Conservation (phyloP, 495 filamentous ascomycete genomes). For the Rhypophila decipiens region DNA sequence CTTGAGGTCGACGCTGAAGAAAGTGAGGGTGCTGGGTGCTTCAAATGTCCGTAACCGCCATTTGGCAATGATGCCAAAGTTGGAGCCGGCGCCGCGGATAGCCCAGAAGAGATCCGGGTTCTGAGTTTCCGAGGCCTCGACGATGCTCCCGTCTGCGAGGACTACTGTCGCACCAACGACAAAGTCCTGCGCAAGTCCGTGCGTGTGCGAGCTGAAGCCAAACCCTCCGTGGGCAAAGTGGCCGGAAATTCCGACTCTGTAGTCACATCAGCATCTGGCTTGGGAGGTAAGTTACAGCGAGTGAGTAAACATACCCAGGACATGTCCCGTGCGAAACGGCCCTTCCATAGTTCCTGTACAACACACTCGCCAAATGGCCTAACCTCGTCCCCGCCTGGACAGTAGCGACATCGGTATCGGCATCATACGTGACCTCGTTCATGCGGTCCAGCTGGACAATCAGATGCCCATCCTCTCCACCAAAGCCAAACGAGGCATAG, state of each 20-base stretch:
- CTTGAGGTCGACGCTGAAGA: slow-evolving; percentile 25
- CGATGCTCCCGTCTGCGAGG: slow-evolving; percentile 44
- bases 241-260: slow-evolving; percentile 41
- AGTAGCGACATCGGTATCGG: slow-evolving; percentile 31
- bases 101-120: slow-evolving; percentile 62
- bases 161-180: neutral
- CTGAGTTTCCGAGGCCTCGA: slow-evolving; percentile 40
- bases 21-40: slow-evolving; percentile 28
- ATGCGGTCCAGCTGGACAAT: slow-evolving; percentile 39
- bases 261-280: no score
- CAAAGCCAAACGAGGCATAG: slow-evolving; percentile 40
- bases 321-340: slow-evolving; percentile 42
- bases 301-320: slow-evolving; percentile 28
- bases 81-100: slow-evolving; percentile 47
- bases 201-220: slow-evolving; percentile 39
- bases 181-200: slow-evolving; percentile 28
- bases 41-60: slow-evolving; percentile 33
- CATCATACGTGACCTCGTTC: slow-evolving; percentile 34
- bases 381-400: slow-evolving; percentile 33
- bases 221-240: slow-evolving; percentile 41
- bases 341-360: slow-evolving; percentile 33
- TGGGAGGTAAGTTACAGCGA: slow-evolving; percentile 2
- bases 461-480: slow-evolving; percentile 42
- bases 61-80: slow-evolving; percentile 30
- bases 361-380: slow-evolving; percentile 32